Evolutionary conservation across 768 basidiomycete species (phyloP).

Genomic region (Hericium coralloides): DNA sequence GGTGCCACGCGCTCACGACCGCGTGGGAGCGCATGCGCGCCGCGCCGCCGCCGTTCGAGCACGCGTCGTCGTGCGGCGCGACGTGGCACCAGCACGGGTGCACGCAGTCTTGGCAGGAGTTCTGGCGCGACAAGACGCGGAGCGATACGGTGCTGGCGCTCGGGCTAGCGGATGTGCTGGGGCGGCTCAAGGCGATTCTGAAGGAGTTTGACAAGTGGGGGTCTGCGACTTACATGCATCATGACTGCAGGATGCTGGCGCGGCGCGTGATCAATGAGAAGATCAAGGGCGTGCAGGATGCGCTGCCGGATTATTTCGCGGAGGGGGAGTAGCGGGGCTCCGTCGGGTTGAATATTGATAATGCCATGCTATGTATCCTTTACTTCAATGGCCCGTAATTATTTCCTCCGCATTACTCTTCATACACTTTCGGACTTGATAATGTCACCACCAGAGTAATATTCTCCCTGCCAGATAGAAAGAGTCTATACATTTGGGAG

Average conservation of each 20-base stretch:
- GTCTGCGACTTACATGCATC: slow-evolving; percentile 70
- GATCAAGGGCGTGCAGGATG: slow-evolving; percentile 48
- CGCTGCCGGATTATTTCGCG: slow-evolving; percentile 53
- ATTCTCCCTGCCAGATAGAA: no score
- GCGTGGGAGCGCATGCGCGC: slow-evolving; percentile 58
- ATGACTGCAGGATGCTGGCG: slow-evolving; percentile 56
- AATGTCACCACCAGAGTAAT: no score
- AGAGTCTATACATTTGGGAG: no score
- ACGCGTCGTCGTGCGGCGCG: slow-evolving; percentile 51
- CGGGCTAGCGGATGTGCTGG: slow-evolving; percentile 58
- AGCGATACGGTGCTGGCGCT: slow-evolving; percentile 50
- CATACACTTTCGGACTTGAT: neutral
- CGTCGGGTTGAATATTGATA: neutral
- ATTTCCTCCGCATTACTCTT: neutral
- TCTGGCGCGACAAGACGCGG: slow-evolving; percentile 71
- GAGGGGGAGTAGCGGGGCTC: slow-evolving; percentile 17
- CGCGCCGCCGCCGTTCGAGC: slow-evolving; percentile 53
- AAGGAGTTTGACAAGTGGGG: slow-evolving; percentile 68
- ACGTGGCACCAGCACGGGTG: slow-evolving; percentile 71
- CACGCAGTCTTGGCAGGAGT: slow-evolving; percentile 65
- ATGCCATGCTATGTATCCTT: neutral
- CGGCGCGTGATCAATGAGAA: slow-evolving; percentile 46
- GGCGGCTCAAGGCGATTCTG: slow-evolving; percentile 49
- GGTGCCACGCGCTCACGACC: slow-evolving; percentile 58
- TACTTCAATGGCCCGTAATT: neutral